Percentiles rank a stretch among this genome's conserved stretches.
These are phyloP conservation scores for Cercospora sp. DNA, from an alignment of 2,329 filamentous ascomycete genomes.

Conservation along the genomic window DNA sequence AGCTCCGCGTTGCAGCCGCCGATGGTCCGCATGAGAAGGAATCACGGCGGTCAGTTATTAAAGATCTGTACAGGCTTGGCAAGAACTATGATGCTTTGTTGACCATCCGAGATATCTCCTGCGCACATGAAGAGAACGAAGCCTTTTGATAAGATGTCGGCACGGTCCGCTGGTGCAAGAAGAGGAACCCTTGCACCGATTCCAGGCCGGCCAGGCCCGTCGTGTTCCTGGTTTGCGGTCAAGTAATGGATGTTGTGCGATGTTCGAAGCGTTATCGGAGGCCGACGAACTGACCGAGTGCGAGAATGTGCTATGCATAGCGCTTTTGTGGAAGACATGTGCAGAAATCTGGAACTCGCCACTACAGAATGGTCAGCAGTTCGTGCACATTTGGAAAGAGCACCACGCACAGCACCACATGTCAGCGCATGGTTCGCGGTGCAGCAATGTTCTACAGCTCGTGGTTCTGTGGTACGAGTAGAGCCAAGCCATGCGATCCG, in stretches of 20 bases:
- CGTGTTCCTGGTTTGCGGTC: not conserved
- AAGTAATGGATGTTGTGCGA: not conserved
- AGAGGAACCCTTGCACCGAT: not conserved
- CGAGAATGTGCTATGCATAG: not conserved
- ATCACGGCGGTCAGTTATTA: not conserved
- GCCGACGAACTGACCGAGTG: not conserved
- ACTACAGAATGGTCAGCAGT: not conserved
- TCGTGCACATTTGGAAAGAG: not conserved
- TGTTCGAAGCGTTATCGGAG: not conserved
- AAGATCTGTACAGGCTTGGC: conserved; percentile 16
- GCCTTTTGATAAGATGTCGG: conserved; percentile 18
- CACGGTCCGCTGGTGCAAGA: conserved; percentile 8
- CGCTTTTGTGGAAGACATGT: not conserved
- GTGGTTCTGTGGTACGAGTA: not conserved
- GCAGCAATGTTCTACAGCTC: not conserved
- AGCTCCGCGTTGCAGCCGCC: conserved; percentile 21
- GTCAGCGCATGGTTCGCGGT: not conserved
- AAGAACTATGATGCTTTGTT: not conserved
- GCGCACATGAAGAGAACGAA: conserved; percentile 7
- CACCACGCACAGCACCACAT: not conserved
- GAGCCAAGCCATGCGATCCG: not conserved
- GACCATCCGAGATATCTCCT: conserved; percentile 15
- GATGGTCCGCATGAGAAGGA: conserved; percentile 9
- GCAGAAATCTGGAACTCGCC: not conserved
- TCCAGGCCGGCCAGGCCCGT: not conserved